Base-by-base conservation (phyloP, 192 early-diverging fungal species). In the Coemansia brasiliensis region DNA sequence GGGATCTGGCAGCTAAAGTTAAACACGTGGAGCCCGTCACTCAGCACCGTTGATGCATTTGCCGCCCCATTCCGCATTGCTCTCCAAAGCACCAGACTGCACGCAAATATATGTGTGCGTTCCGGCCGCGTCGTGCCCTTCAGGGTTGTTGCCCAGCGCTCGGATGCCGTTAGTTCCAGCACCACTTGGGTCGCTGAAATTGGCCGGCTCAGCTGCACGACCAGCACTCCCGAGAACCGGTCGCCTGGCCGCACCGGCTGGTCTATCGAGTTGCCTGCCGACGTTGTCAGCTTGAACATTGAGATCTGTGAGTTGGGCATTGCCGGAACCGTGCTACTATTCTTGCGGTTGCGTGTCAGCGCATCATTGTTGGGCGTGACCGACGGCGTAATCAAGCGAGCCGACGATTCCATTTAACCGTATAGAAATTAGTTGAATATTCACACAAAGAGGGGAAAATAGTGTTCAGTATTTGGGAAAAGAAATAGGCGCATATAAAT, bases 1-100 rank as follows among this genome's bases (percentile, higher is more conserved):
- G 75, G 75, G 54, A 78, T 72, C 35, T 67, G 64, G 55, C 75
- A 78, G 25, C 44, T 18, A 52, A 78, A 78, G 61, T 78, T 78
- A 50, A 64, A 78, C 49, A 72, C 69, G 24, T 78, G 75, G 20
- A 72, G 52, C 21, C 75, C 75, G 56, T 78, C 75, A 43, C 63
- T 68, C 13, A 78, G 75, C 39, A 78, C 75, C 37, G 75, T 67
- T 32, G 75, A 78, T 20, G 65, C 63, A 15, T 58, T 58, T 15
- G 45, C 46, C 0, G 40, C 43, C 49, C 75, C 75, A 39, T 78
- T 72, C 49, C 59, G 68, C 52, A 46, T 21, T 13, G 75, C 63
- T 44, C 61, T 68, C 75, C 75, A 78, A 15, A 78, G 57, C 25
- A 60, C 64, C 44, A 78, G 45, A 1, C 29, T 45, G 8, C 52